phyloP scores from a whole-genome alignment of 2,329 filamentous ascomycete species.

The Ophiostoma perfectum region DNA sequence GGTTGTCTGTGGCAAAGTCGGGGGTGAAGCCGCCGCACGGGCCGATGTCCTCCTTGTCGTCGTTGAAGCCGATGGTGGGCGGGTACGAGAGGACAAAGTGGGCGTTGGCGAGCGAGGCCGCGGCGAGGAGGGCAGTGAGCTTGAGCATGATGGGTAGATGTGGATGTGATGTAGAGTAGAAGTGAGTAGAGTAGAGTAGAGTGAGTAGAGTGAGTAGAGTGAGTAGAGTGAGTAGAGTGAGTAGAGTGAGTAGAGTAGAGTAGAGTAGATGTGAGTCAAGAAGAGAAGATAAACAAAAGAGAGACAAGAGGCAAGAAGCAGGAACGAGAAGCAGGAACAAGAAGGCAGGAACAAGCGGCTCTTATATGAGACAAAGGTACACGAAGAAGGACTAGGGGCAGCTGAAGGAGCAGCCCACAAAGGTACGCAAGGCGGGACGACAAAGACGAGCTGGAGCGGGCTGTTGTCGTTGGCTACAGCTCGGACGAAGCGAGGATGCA shows the following conservation, averaged over 20 bases:
- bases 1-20: slow-evolving; percentile 37
- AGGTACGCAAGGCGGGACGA: neutral
- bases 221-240: neutral
- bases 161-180: neutral
- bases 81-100: slow-evolving; percentile 53
- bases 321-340: neutral
- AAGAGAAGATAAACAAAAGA: neutral
- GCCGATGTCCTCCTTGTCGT: slow-evolving; percentile 40
- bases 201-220: neutral
- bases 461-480: neutral
- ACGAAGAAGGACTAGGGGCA: neutral
- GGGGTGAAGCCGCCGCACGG: slow-evolving; percentile 54
- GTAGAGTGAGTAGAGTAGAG: neutral
- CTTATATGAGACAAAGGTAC: neutral
- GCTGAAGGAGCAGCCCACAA: neutral
- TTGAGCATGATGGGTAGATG: neutral
- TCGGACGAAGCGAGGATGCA: neutral
- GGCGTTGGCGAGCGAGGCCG: slow-evolving; percentile 40
- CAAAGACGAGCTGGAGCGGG: neutral
- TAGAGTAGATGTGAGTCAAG: neutral
- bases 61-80: slow-evolving; percentile 44
- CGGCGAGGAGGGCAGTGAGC: slow-evolving; percentile 33
- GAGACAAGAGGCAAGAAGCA: neutral
- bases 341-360: neutral
- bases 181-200: neutral